Percentiles rank a stretch among this genome's conserved stretches.
Conservation (phyloP, 371 early-diverging fungal species). For the Syncephalastrum sp. region DNA sequence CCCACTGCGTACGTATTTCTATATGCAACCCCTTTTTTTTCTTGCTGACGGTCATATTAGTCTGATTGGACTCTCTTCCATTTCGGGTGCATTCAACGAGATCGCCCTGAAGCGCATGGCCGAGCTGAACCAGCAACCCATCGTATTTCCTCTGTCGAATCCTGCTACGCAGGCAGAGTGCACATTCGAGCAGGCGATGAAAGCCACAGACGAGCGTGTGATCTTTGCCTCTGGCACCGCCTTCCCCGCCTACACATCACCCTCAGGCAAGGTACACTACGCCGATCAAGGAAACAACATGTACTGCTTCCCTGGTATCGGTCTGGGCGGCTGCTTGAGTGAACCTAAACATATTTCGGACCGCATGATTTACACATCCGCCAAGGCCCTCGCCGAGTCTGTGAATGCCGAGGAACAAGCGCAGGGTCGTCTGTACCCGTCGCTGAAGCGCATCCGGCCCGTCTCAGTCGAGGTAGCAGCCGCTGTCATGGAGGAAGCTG, state of each 20-base stretch:
- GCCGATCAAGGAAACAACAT: conserved; percentile 87
- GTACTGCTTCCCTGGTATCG: conserved; percentile 91
- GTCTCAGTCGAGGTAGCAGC: conserved; percentile 74
- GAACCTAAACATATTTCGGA: conserved; percentile 69
- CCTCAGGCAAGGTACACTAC: conserved; percentile 54
- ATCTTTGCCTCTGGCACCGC: conserved; percentile 96
- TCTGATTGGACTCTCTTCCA: conserved; percentile 84
- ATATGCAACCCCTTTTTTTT: background rate
- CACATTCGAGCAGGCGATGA: conserved; percentile 88
- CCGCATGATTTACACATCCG: conserved; percentile 74
- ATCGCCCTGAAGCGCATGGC: conserved; percentile 66
- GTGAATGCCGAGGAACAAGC: conserved; percentile 65
- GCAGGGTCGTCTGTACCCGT: conserved; percentile 77
- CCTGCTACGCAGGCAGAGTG: conserved; percentile 89
- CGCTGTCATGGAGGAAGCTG: conserved; percentile 68
- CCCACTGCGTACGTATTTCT: conserved; percentile 58
- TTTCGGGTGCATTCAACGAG: conserved; percentile 69
- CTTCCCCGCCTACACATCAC: conserved; percentile 76
- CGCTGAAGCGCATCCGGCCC: conserved; percentile 79
- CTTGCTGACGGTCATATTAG: conserved; percentile 14
- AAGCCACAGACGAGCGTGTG: conserved; percentile 74
- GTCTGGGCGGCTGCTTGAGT: conserved; percentile 78
- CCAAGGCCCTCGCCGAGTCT: conserved; percentile 76
- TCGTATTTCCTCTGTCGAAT: conserved; percentile 93
- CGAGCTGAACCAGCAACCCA: conserved; percentile 75